phyloP scores from a whole-genome alignment of 352 stramenopile genomes.

The Phytopythium ostracodes region DNA sequence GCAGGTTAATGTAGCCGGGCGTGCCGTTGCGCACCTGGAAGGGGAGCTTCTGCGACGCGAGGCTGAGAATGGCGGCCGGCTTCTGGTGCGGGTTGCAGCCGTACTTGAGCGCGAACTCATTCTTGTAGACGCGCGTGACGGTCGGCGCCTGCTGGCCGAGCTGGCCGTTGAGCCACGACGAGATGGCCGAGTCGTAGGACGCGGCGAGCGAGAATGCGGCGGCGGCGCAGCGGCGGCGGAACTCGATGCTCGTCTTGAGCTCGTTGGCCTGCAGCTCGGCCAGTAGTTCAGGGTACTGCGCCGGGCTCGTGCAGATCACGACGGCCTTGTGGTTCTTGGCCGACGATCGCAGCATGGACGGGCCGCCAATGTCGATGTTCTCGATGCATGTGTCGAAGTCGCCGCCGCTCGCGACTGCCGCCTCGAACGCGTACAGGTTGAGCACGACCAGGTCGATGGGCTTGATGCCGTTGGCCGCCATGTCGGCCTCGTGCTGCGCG shows the following conservation, averaged over 20 bases:
- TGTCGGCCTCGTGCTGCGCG: slow-evolving; percentile 94
- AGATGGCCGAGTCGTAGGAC: slow-evolving; percentile 97
- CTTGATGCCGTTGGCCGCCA: slow-evolving; percentile 94
- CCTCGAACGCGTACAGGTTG: slow-evolving; percentile 99
- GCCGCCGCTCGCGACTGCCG: slow-evolving; percentile 89
- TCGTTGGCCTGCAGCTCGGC: slow-evolving; percentile 90
- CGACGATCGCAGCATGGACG: slow-evolving; percentile 98
- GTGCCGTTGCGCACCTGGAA: slow-evolving; percentile 90
- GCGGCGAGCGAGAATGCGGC: slow-evolving; percentile 78
- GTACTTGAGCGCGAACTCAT: slow-evolving; percentile 92
- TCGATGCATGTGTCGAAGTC: slow-evolving; percentile 99
- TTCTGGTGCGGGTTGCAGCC: slow-evolving; percentile 99
- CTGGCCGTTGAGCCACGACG: slow-evolving; percentile 94
- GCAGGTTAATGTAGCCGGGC: slow-evolving; percentile 99
- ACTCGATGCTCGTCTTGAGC: slow-evolving; percentile 92
- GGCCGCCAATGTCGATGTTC: slow-evolving; percentile 99
- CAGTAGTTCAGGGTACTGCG: slow-evolving; percentile 95
- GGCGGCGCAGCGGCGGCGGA: slow-evolving; percentile 76
- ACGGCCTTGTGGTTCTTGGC: slow-evolving; percentile 99
- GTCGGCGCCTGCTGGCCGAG: slow-evolving; percentile 65
- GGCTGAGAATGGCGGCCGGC: slow-evolving; percentile 83
- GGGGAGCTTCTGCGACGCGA: slow-evolving; percentile 64
- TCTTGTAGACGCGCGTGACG: slow-evolving; percentile 94
- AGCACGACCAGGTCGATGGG: slow-evolving; percentile 99
- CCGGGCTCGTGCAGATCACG: slow-evolving; percentile 95